Conservation (phyloP, 202 grass and related monocot genomes). For the Panicum virgatum region DNA sequence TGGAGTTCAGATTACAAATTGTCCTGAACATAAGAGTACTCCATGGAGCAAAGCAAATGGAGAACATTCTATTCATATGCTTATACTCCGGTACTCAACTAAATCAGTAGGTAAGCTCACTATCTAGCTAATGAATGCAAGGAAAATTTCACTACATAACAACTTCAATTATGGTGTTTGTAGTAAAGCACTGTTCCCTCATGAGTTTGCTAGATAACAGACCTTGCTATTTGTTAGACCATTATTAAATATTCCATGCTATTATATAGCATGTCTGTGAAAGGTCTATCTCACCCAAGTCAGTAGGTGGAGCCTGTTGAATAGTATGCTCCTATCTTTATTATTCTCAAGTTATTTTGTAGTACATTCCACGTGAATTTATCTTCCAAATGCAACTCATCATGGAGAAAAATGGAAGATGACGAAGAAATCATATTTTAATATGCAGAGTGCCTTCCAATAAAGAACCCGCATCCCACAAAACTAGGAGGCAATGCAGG, state of each 20-base stretch:
- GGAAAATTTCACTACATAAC: neutral
- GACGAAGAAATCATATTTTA: neutral
- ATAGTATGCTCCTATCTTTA: neutral
- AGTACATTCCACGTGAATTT: neutral
- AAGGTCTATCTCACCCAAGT: neutral
- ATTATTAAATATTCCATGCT: neutral
- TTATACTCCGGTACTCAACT: neutral
- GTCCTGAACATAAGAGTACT: neutral
- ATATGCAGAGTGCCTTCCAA: neutral
- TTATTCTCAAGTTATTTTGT: neutral
- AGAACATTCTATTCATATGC: constrained; percentile 1
- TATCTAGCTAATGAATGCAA: neutral
- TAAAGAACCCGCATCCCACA: neutral
- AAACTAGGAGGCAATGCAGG: neutral
- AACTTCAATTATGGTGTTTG: neutral
- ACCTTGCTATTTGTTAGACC: neutral
- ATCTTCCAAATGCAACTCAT: neutral
- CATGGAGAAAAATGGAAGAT: neutral
- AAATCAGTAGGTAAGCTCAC: constrained; percentile 5
- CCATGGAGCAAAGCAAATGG: neutral
- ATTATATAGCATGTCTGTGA: neutral
- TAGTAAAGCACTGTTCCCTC: neutral
- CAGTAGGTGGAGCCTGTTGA: neutral
- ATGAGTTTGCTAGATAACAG: neutral
- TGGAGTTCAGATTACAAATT: constrained; percentile 4